Evolutionary conservation across 2,329 filamentous ascomycete genomes (phyloP).

Genomic region (Nothophoma quercina): DNA sequence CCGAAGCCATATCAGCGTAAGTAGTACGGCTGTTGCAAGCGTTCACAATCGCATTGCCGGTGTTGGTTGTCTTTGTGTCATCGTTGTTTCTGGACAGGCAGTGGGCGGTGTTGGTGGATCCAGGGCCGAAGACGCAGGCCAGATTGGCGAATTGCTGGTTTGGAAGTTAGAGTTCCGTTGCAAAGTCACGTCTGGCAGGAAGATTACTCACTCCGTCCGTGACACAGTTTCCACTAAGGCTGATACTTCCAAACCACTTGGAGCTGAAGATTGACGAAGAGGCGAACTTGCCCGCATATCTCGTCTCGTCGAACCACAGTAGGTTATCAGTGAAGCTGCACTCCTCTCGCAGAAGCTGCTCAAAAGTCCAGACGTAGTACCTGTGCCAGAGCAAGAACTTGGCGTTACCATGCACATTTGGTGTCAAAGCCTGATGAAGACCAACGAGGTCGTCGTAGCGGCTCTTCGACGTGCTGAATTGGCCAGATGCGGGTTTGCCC

Average conservation of each 20-base stretch:
- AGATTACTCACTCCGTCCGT: conserved; percentile 42
- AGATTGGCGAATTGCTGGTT: conserved; percentile 43
- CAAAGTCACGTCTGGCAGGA: not conserved
- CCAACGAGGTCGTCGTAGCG: conserved; percentile 46
- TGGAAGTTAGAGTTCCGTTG: not conserved
- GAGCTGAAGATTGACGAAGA: conserved; percentile 42
- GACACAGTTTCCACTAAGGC: conserved; percentile 37
- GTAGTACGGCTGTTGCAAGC: conserved; percentile 34
- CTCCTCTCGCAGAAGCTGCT: conserved; percentile 52
- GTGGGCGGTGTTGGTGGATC: conserved; percentile 35
- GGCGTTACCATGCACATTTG: conserved; percentile 41
- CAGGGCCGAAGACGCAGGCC: conserved; percentile 42
- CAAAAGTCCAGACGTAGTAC: conserved; percentile 52
- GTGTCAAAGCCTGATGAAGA: conserved; percentile 42
- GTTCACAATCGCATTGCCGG: conserved; percentile 35
- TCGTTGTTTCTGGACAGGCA: conserved; percentile 43
- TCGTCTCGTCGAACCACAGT: conserved; percentile 50
- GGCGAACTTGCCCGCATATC: conserved; percentile 39
- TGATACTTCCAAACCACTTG: conserved; percentile 37
- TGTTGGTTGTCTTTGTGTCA: conserved; percentile 32
- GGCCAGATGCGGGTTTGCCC: conserved; percentile 28
- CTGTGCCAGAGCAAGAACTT: conserved; percentile 56
- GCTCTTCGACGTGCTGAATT: conserved; percentile 32
- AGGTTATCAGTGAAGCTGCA: conserved; percentile 51
- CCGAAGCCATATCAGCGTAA: conserved; percentile 41